Conservation (phyloP, 139 green algal genomes). For the Coccomyxa sp. region DNA sequence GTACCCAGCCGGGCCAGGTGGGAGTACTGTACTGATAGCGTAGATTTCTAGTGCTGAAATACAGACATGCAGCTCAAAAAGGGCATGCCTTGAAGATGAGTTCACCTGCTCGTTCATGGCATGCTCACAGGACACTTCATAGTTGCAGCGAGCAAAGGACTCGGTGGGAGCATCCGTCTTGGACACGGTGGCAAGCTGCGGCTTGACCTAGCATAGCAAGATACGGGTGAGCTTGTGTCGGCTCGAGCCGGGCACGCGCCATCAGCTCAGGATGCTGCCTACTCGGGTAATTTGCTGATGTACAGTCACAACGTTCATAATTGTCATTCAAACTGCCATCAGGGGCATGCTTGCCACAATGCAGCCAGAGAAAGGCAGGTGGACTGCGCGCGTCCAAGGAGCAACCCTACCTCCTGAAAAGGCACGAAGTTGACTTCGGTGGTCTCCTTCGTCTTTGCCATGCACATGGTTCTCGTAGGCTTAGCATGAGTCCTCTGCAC, state of each 20-base stretch:
- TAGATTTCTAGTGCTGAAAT: too few relatives aligned
- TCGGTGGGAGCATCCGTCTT: not conserved
- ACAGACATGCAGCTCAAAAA: too few relatives aligned
- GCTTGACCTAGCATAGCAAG: not conserved
- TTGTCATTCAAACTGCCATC: not conserved
- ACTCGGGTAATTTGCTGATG: too few relatives aligned
- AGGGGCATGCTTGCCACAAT: too few relatives aligned
- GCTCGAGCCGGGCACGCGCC: too few relatives aligned
- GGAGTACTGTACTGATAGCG: too few relatives aligned
- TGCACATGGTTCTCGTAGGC: not conserved
- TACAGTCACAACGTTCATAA: not conserved
- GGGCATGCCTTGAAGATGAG: not conserved
- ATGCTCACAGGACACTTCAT: not conserved
- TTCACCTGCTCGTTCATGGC: constrained; percentile 1
- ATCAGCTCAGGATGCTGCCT: too few relatives aligned
- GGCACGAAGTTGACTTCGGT: not conserved
- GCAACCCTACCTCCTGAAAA: not conserved
- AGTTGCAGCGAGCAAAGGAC: not conserved
- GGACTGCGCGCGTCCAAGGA: not conserved
- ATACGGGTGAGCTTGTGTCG: too few relatives aligned
- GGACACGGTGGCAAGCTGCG: not conserved
- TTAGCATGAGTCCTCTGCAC: too few relatives aligned
- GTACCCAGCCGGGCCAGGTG: too few relatives aligned
- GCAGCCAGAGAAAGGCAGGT: not conserved
- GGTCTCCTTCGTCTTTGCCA: not conserved